These are phyloP conservation scores for Fusarium sp. DNA, from an alignment of 2,329 filamentous ascomycete species.

Conservation along the genomic window DNA sequence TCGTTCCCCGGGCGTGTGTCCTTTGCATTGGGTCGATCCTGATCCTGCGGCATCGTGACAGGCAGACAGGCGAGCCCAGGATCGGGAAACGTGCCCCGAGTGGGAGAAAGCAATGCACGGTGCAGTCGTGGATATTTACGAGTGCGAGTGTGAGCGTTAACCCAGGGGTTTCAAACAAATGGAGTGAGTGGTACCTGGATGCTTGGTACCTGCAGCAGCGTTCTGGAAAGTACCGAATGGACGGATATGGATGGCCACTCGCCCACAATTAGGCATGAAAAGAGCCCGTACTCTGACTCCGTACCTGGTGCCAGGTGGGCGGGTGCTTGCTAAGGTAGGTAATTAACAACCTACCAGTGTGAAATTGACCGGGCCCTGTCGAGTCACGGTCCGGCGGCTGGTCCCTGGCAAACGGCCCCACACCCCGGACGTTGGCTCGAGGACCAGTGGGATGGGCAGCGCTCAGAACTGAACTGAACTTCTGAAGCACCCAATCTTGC, in stretches of 20 bases:
- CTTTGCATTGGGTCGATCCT: slow-evolving; percentile 45
- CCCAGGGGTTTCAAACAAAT: slow-evolving; percentile 34
- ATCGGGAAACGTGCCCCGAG: slow-evolving; percentile 32
- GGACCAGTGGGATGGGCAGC: slow-evolving; percentile 24
- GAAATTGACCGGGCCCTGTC: slow-evolving; percentile 28
- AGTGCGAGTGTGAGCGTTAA: slow-evolving; percentile 25
- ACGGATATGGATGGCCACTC: slow-evolving; percentile 19
- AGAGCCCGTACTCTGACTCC: slow-evolving; percentile 2
- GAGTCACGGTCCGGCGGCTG: slow-evolving; percentile 29
- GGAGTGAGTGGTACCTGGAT: slow-evolving; percentile 15
- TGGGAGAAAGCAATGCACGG: slow-evolving; percentile 10
- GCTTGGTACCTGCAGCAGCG: slow-evolving; percentile 42
- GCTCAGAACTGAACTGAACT: slow-evolving; percentile 36
- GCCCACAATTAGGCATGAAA: slow-evolving; percentile 39
- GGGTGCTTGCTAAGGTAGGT: slow-evolving; percentile 15
- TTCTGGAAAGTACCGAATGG: slow-evolving; percentile 41
- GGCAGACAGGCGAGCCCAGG: slow-evolving; percentile 26
- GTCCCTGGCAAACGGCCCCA: slow-evolving; percentile 43
- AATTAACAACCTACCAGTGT: slow-evolving; percentile 30
- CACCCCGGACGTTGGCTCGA: slow-evolving; percentile 46
- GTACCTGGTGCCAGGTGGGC: slow-evolving; percentile 24
- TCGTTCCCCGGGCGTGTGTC: slow-evolving; percentile 39
- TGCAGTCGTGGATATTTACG: slow-evolving; percentile 24
- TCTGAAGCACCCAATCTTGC: slow-evolving; percentile 27
- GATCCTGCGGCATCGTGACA: slow-evolving; percentile 35